These are phyloP conservation scores for Globisporangium splendens DNA, from an alignment of 352 stramenopile genomes.

Conservation along the genomic window DNA sequence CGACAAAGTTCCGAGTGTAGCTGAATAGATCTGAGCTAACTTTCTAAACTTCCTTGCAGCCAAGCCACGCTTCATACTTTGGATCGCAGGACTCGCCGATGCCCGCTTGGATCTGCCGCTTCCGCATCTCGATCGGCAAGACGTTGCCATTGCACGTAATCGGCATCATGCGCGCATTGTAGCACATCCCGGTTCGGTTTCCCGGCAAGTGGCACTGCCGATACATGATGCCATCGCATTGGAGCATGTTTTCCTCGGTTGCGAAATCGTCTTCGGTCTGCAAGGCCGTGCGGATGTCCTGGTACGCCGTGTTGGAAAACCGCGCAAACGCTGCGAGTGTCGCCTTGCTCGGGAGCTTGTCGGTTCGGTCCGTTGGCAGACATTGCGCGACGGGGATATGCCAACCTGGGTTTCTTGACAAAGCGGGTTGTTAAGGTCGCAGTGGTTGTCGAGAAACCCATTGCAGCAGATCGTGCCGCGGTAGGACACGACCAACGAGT, in stretches of 20 bases:
- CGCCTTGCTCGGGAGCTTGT: conserved; percentile 4
- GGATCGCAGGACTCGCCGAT: conserved; percentile 2
- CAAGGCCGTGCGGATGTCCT: neutral
- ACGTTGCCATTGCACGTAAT: conserved; percentile 7
- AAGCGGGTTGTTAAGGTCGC: conserved; percentile 18
- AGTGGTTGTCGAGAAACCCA: conserved; percentile 24
- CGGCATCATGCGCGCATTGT: conserved; percentile 6
- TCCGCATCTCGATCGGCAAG: conserved; percentile 5
- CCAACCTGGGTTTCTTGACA: too few relatives aligned
- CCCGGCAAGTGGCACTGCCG: neutral
- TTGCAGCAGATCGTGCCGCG: conserved; percentile 22
- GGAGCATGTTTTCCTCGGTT: neutral
- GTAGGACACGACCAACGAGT: conserved; percentile 15
- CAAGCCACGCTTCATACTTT: neutral
- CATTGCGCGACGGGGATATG: neutral
- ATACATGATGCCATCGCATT: conserved; percentile 10
- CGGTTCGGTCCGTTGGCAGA: neutral
- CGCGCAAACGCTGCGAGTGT: conserved; percentile 15
- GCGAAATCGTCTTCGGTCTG: neutral
- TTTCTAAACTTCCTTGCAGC: neutral
- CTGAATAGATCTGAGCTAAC: too few relatives aligned
- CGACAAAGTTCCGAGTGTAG: too few relatives aligned
- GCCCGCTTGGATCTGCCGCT: neutral
- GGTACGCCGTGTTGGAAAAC: conserved; percentile 20
- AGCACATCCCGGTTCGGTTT: conserved; percentile 22